Evolutionary conservation across 192 early-diverging fungal species (phyloP).

Genomic region (Podila epicladia): DNA sequence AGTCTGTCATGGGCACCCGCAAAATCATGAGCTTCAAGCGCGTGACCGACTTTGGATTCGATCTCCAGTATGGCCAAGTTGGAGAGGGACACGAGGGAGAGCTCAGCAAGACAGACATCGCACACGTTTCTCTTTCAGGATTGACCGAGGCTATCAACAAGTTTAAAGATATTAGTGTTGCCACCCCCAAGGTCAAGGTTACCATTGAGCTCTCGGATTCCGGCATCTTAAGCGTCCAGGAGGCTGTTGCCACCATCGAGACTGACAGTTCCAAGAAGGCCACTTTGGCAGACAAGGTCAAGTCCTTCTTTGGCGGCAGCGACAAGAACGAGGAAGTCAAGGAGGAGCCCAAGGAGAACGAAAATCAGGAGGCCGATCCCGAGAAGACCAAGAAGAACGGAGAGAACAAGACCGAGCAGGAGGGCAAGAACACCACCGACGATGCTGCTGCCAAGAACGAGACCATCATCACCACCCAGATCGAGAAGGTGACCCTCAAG

Average conservation of each 20-base stretch:
- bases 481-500: constrained; percentile 68
- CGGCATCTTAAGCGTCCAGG: constrained; percentile 74
- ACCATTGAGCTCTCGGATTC: constrained; percentile 83
- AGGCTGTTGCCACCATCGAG: constrained; percentile 64
- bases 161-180: constrained; percentile 64
- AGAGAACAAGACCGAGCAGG: constrained; percentile 19
- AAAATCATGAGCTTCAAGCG: constrained; percentile 91
- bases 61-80: constrained; percentile 65
- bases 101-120: constrained; percentile 59
- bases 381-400: constrained; percentile 8
- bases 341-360: constrained; percentile 42
- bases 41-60: constrained; percentile 80
- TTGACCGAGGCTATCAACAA: constrained; percentile 74
- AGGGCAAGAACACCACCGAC: constrained; percentile 25
- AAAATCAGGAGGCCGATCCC: constrained; percentile 29
- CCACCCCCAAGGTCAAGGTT: constrained; percentile 85
- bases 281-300: constrained; percentile 61
- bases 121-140: constrained; percentile 71
- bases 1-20: constrained; percentile 77
- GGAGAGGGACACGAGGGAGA: constrained; percentile 30
- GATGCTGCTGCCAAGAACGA: constrained; percentile 40
- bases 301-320: constrained; percentile 70
- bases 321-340: constrained; percentile 59
- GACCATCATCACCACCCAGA: constrained; percentile 39
- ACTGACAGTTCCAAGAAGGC: constrained; percentile 45